Base-by-base conservation (phyloP, 176 grass and related monocot species). In the Avena eriantha region DNA sequence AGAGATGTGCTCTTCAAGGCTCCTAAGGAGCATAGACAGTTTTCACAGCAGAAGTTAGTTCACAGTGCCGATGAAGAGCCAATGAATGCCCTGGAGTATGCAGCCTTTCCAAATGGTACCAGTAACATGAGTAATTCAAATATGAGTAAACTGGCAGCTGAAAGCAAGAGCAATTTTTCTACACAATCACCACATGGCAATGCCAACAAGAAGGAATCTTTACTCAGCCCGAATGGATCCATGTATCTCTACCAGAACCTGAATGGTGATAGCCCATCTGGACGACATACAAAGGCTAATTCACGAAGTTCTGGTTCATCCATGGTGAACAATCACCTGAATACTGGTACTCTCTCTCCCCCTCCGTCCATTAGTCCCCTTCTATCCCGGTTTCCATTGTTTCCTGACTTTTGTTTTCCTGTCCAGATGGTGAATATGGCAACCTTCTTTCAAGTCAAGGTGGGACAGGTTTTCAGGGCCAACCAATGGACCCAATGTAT, bases 341-440 rank as follows among this genome's bases (percentile, higher is more conserved):
- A 84, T 87, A 29, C 84, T 80, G 96, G 96, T 98, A 73, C 82
- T 79, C 69, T 50, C 33, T 29, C 41, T 58, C 49, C 19, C 31
- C 41, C n/a, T 46, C 21, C 65, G 18, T 10, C 33, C 51, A 23
- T 33, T 14, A 50, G 43, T 46, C n/a, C 7, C 5, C 69, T 8
- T 65, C 4, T 21, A 35, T 46, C n/a, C 4, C 13, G n/a, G 29
- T 22, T 51, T 8, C 18, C 63, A 19, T 46, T 73, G 77, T 74
- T 50, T 82, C 50, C 10, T 94, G 69, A 85, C 80, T 48, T 60
- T 13, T 84, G n/a, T 78, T 85, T 87, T 51, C 24, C 61, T 91
- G 74, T 70, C 5, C 89, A 92, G 96, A 95, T 92, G 88, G 76
- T 63, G 91, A 91, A 77, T 95, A 93, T 88, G 80, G 77, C 54